Evolutionary conservation across 2,329 filamentous ascomycete species (phyloP), one percentile per base, ranked within the genome.

Genomic region (Epichloe uncinata): DNA sequence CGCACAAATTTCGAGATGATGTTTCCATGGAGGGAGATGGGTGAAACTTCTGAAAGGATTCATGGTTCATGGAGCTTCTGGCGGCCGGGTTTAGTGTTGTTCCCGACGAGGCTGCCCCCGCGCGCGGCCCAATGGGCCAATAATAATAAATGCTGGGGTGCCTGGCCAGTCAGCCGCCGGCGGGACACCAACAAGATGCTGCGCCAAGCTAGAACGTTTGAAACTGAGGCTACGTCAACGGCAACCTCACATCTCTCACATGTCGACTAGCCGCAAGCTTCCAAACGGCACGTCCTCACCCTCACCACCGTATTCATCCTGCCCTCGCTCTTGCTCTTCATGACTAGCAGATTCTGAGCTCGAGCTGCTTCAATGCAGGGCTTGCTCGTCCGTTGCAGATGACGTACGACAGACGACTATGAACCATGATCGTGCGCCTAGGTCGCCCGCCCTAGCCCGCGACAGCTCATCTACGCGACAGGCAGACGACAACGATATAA

Each of bases 371-470:
- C 57, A 37, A 60, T 64, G 62, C 58, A 58, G 57, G 55, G 54
- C 54, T 54, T 56, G 55, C 60, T 60, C 58, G 50, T 53, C 52
- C 57, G 50, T 56, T 57, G 53, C 60, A 58, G 56, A 65, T 64
- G 64, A 63, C 61, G 60, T 45, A 48, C 41, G 18, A 62, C 54
- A 57, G 55, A 57, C 63, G 61, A 71, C 69, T 67, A 75, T 75
- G 73, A 74, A 68, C 72, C 63, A 75, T 73, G 73, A 74, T 66
- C 35, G 63, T 66, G 63, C 67, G 61, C 62, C 69, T 60, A 66
- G 58, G 61, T 63, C 66, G 59, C 61, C 67, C 59, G 65, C 66
- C 60, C 65, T 54, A 55, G 54, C 53, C 48, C 55, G 56, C 55
- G 57, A 56, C 48, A 52, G 56, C 33, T 38, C 52, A 33, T 49